Conservation (phyloP, 106 monocot species). For the Dendrobium chrysotoxum region DNA sequence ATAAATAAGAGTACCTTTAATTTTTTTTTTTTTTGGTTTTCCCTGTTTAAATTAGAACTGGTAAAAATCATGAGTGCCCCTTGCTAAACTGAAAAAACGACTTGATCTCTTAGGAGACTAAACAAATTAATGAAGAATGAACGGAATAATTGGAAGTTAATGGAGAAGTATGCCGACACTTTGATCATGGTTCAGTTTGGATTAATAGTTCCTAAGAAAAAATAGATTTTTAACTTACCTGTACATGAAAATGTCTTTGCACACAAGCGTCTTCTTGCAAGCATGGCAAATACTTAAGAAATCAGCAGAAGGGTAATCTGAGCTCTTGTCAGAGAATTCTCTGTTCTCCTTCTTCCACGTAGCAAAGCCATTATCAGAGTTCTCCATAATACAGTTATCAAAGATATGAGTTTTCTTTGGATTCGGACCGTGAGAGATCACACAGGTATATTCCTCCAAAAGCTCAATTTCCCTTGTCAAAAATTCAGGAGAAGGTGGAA, state of each 20-base stretch:
- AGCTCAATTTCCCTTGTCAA: constrained; percentile 41
- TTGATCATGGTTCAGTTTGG: too few species aligned
- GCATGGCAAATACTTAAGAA: constrained; percentile 58
- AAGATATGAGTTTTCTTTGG: constrained; percentile 69
- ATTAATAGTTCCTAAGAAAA: too few species aligned
- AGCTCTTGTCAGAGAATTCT: background rate
- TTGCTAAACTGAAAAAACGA: too few species aligned
- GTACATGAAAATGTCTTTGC: constrained; percentile 62
- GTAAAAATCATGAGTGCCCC: too few species aligned
- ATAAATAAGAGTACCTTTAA: too few species aligned
- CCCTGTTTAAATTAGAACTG: too few species aligned
- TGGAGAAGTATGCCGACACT: too few species aligned
- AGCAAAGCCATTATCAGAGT: constrained; percentile 23
- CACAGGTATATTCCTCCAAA: constrained; percentile 78
- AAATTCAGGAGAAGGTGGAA: constrained; percentile 4
- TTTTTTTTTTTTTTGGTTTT: too few species aligned
- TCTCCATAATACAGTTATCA: constrained; percentile 53
- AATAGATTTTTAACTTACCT: constrained; percentile 17
- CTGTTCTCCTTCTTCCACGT: constrained; percentile 12
- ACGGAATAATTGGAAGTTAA: too few species aligned
- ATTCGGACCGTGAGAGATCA: constrained; percentile 60
- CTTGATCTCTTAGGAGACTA: too few species aligned
- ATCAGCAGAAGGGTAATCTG: constrained; percentile 9
- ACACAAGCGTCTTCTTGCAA: constrained; percentile 63
- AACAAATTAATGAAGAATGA: too few species aligned